Percentiles rank a stretch among this genome's conserved stretches.
These are phyloP conservation scores for Thuidium tamariscinum DNA, from an alignment of 225 moss, liverwort and hornwort species.

Conservation along the genomic window DNA sequence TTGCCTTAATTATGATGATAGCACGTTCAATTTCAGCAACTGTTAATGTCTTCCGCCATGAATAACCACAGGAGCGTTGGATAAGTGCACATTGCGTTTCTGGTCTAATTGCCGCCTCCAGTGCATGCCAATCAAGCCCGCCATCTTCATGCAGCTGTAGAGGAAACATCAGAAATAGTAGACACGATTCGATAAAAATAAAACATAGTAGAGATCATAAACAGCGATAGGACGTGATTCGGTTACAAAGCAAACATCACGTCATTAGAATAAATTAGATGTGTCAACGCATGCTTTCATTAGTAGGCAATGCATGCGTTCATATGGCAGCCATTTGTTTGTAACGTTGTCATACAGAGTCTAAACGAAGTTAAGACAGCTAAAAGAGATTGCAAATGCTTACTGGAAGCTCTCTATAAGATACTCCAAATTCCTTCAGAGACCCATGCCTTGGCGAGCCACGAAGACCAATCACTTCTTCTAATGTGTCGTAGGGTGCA, in stretches of 20 bases:
- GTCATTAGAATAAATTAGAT: neutral
- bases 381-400: slow-evolving; percentile 1
- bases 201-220: neutral
- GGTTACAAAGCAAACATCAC: neutral
- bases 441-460: slow-evolving; percentile 72
- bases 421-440: slow-evolving; percentile 78
- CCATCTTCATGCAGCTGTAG: slow-evolving; percentile 62
- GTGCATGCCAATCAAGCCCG: slow-evolving; percentile 74
- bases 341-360: neutral
- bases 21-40: slow-evolving; percentile 80
- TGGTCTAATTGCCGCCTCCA: slow-evolving; percentile 49
- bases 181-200: neutral
- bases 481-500: slow-evolving; percentile 85
- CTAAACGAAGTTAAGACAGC: neutral
- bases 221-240: neutral
- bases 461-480: slow-evolving; percentile 89
- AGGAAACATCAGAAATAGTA: neutral
- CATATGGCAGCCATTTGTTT: neutral
- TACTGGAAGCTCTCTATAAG: slow-evolving; percentile 76
- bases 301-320: neutral
- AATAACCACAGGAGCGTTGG: slow-evolving; percentile 94
- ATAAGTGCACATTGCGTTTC: slow-evolving; percentile 89
- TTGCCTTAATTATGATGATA: slow-evolving; percentile 69
- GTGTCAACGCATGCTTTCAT: neutral
- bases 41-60: slow-evolving; percentile 84